Conservation (phyloP, 768 basidiomycete species). For the Infundibulicybe gibba region DNA sequence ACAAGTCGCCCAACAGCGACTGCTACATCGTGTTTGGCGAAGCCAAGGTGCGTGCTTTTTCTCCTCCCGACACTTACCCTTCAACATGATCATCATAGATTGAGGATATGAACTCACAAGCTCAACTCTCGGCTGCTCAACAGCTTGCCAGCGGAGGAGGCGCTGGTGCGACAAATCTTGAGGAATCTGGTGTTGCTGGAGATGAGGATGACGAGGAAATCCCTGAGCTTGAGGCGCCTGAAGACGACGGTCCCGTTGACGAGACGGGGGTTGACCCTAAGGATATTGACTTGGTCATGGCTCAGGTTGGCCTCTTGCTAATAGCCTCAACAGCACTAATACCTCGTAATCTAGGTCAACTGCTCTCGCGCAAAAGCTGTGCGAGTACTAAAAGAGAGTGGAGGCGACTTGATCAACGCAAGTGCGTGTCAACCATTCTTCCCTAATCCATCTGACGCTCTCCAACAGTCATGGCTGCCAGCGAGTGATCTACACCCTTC, state of each 20-base stretch:
- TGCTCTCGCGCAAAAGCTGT: constrained; percentile 93
- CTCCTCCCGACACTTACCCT: neutral
- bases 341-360: constrained; percentile 42
- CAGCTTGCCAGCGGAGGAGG: constrained; percentile 61
- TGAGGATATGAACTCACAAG: constrained; percentile 84
- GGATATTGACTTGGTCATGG: constrained; percentile 94
- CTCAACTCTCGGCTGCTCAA: constrained; percentile 75
- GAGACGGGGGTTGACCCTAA: constrained; percentile 89
- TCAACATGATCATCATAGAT: constrained; percentile 38
- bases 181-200: constrained; percentile 45
- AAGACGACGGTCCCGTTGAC: constrained; percentile 79
- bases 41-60: constrained; percentile 61
- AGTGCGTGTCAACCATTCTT: constrained; percentile 54
- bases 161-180: constrained; percentile 41
- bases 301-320: constrained; percentile 29
- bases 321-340: neutral
- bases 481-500: constrained; percentile 56
- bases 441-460: constrained; percentile 1
- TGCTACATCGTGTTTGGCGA: constrained; percentile 99
- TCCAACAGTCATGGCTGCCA: constrained; percentile 82
- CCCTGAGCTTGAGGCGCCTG: constrained; percentile 78
- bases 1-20: constrained; percentile 96
- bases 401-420: constrained; percentile 94
- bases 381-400: constrained; percentile 83
- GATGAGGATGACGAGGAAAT: constrained; percentile 78